phyloP scores from a whole-genome alignment of 23 red algal genomes.

The Gracilaria vermiculophylla region DNA sequence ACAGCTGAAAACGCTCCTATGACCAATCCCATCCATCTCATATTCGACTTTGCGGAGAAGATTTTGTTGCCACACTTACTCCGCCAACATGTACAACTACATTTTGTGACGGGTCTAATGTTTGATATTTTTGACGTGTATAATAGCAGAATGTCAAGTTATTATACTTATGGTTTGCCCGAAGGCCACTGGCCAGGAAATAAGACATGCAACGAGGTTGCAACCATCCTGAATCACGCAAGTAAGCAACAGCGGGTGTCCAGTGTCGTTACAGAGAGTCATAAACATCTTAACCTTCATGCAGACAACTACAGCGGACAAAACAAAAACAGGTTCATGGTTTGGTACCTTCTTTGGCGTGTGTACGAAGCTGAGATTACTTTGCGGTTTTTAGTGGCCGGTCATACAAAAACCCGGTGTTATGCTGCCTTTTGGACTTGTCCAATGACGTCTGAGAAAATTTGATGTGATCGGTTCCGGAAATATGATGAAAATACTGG shows the following conservation, averaged over 20 bases:
- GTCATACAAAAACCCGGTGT: background rate
- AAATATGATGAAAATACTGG: constrained; percentile 25
- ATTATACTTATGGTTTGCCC: constrained; percentile 9
- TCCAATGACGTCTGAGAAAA: constrained; percentile 4
- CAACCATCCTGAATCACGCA: background rate
- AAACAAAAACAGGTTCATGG: too few relatives aligned
- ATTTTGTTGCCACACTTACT: too few relatives aligned
- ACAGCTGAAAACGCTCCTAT: background rate
- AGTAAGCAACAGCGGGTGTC: background rate
- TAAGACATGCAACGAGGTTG: constrained; percentile 35
- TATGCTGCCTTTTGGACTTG: constrained; percentile 21
- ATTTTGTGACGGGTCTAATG: constrained; percentile 31
- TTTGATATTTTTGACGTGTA: constrained; percentile 33
- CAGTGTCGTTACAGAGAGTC: too few relatives aligned
- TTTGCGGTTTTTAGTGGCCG: too few relatives aligned
- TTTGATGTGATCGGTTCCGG: background rate
- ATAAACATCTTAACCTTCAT: too few relatives aligned
- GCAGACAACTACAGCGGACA: too few relatives aligned
- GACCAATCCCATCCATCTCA: background rate
- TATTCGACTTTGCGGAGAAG: background rate
- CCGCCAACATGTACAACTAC: constrained; percentile 45
- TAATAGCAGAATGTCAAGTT: background rate
- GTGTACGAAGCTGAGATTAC: too few relatives aligned
- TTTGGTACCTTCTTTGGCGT: too few relatives aligned
- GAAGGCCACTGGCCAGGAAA: constrained; percentile 29